Conservation (phyloP, 768 basidiomycete genomes). For the Termitomyces sp. region DNA sequence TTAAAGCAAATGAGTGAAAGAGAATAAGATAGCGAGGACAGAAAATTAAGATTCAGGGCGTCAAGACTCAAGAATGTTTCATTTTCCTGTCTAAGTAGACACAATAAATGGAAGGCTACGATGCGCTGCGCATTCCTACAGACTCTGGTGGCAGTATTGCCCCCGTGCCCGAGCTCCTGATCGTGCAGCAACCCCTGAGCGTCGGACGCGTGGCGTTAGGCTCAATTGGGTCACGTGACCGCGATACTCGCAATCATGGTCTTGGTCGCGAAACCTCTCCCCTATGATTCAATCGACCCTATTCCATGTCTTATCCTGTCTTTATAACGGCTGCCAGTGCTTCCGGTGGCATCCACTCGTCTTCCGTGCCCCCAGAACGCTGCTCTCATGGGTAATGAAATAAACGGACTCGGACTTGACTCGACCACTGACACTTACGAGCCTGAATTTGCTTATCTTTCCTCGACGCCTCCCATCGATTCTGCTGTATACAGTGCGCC, state of each 20-base stretch:
- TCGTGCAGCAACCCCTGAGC: not conserved
- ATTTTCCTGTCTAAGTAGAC: not conserved
- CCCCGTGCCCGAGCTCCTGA: not conserved
- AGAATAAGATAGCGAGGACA: not conserved
- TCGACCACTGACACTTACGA: not conserved
- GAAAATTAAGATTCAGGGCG: not conserved
- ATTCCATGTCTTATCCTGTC: constrained; percentile 3
- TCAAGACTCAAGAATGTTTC: not conserved
- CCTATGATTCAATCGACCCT: not conserved
- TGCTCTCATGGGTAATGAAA: not conserved
- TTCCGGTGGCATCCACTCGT: not conserved
- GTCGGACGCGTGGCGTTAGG: not conserved
- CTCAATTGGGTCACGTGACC: not conserved
- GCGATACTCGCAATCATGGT: not conserved
- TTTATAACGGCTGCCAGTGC: not conserved
- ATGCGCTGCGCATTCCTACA: not conserved
- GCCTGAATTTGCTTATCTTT: not conserved
- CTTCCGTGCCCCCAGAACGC: not conserved
- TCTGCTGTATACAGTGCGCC: not conserved
- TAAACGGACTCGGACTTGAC: not conserved
- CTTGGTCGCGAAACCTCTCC: not conserved
- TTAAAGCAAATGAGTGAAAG: not conserved
- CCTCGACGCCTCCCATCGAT: not conserved
- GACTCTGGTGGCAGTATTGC: too few species aligned
- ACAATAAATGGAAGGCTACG: not conserved